Evolutionary conservation across 805 yeast genomes (phyloP).

Genomic region (Teunomyces pallodes): DNA sequence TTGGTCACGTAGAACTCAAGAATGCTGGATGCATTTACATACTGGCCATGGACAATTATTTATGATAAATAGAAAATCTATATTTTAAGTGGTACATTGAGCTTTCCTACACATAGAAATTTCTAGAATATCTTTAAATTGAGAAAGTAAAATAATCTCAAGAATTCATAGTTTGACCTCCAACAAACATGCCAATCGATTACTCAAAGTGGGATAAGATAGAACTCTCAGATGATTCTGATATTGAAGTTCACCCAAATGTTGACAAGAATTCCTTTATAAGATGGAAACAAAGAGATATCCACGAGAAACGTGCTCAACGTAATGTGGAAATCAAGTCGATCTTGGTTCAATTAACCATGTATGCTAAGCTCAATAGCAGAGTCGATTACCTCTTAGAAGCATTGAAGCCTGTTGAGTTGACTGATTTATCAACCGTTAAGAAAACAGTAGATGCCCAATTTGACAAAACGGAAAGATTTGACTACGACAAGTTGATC

Average conservation of each 20-base stretch:
- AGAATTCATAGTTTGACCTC: background rate
- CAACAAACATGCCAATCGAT: slow-evolving; percentile 68
- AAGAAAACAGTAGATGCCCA: slow-evolving; percentile 44
- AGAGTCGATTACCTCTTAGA: slow-evolving; percentile 66
- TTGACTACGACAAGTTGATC: slow-evolving; percentile 41
- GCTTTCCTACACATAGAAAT: slow-evolving; percentile 1
- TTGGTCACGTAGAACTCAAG: no score
- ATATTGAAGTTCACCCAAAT: slow-evolving; percentile 95
- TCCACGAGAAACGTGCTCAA: slow-evolving; percentile 87
- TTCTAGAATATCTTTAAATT: background rate
- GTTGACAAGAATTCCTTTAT: slow-evolving; percentile 93
- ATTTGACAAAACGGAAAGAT: slow-evolving; percentile 60
- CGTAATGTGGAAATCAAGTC: slow-evolving; percentile 75
- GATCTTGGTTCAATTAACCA: slow-evolving; percentile 70
- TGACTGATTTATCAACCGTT: slow-evolving; percentile 28
- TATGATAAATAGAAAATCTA: no score
- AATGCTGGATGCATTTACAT: no score
- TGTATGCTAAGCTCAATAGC: slow-evolving; percentile 72
- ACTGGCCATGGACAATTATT: no score
- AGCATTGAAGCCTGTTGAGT: slow-evolving; percentile 38
- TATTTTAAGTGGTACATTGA: no score
- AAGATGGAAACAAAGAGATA: slow-evolving; percentile 95
- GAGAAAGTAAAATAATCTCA: no score
- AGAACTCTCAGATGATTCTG: slow-evolving; percentile 95
- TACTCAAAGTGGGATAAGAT: slow-evolving; percentile 98